Evolutionary conservation across 495 filamentous ascomycete species (phyloP).

Genomic region (Xylaria curta): DNA sequence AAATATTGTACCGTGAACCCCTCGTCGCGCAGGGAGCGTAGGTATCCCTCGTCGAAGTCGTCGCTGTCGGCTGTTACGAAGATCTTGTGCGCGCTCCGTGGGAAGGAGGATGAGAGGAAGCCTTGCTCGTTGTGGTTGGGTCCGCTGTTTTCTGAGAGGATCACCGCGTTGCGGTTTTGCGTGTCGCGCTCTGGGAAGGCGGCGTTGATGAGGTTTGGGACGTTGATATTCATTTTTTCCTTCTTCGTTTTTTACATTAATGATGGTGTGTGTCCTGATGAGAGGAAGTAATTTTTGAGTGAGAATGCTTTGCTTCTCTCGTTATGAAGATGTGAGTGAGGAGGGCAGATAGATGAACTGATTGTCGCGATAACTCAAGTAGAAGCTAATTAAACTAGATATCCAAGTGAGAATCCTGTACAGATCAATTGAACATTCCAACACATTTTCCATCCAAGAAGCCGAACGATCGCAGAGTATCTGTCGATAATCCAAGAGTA

Average conservation of each 20-base stretch:
- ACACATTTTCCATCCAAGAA: neutral
- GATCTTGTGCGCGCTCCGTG: conserved; percentile 57
- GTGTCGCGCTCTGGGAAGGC: conserved; percentile 39
- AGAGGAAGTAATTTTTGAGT: neutral
- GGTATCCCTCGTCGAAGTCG: conserved; percentile 64
- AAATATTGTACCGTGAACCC: conserved; percentile 71
- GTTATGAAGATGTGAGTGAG: neutral
- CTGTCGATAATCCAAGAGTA: neutral
- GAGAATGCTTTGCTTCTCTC: neutral
- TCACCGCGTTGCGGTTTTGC: conserved; percentile 39
- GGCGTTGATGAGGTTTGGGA: conserved; percentile 41
- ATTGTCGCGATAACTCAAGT: neutral
- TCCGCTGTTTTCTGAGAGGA: conserved; percentile 41
- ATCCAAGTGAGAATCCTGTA: neutral
- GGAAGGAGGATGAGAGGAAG: conserved; percentile 47
- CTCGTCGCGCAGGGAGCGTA: conserved; percentile 68
- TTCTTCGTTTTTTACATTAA: too few relatives aligned
- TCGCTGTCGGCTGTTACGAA: conserved; percentile 67
- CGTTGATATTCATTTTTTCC: conserved; percentile 39
- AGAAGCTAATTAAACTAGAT: neutral
- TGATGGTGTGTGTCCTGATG: too few relatives aligned
- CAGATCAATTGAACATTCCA: neutral
- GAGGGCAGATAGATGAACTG: neutral
- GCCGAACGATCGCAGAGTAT: neutral
- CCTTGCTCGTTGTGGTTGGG: conserved; percentile 44